Evolutionary conservation across 495 filamentous ascomycete species (phyloP).

Genomic region (Penicillium chermesinum): DNA sequence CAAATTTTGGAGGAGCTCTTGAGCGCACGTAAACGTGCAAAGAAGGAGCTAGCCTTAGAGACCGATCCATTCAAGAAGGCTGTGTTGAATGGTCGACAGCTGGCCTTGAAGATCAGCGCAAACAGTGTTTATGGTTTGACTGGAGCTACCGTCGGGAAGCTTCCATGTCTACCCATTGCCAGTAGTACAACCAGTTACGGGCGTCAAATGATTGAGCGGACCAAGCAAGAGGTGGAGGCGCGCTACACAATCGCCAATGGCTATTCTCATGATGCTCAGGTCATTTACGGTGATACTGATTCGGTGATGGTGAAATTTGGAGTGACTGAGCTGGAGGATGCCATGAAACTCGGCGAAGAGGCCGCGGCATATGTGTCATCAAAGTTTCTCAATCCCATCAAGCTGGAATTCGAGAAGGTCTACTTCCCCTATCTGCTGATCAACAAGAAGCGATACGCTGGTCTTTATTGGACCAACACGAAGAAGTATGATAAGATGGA

Average conservation of each 20-base stretch:
- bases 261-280: constrained; percentile 86
- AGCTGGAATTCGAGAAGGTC: constrained; percentile 98
- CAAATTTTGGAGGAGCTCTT: constrained; percentile 95
- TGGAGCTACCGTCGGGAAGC: constrained; percentile 90
- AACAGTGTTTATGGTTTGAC: constrained; percentile 98
- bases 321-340: constrained; percentile 70
- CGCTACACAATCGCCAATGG: constrained; percentile 90
- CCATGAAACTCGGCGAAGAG: constrained; percentile 93
- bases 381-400: constrained; percentile 94
- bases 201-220: constrained; percentile 97
- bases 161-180: constrained; percentile 92
- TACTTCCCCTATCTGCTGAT: constrained; percentile 98
- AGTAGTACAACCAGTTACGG: constrained; percentile 95
- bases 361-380: constrained; percentile 80
- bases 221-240: constrained; percentile 85
- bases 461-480: constrained; percentile 91
- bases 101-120: constrained; percentile 93
- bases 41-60: constrained; percentile 83
- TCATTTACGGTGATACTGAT: constrained; percentile 99
- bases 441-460: constrained; percentile 99
- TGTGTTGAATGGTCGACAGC: constrained; percentile 92
- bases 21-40: constrained; percentile 83
- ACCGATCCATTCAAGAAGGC: constrained; percentile 97
- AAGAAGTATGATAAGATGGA: constrained; percentile 99
- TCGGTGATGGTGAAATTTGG: constrained; percentile 99